Evolutionary conservation across 2,329 filamentous ascomycete species (phyloP).

Genomic region (Cercospora sojina): DNA sequence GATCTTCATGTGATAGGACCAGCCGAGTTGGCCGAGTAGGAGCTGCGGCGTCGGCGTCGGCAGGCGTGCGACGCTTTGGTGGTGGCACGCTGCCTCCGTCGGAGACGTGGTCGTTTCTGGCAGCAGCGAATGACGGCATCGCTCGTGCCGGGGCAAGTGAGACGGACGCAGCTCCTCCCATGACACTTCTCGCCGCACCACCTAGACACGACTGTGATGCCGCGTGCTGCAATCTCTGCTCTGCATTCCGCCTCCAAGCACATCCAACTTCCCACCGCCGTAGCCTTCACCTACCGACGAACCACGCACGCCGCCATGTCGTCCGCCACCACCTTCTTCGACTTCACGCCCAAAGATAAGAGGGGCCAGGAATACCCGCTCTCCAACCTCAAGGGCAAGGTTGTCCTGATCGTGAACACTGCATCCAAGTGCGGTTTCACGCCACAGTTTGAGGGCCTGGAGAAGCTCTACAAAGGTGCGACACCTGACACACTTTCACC

Average conservation of each 20-base stretch:
- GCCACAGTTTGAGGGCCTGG: slow-evolving; percentile 86
- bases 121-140: slow-evolving; percentile 4
- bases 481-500: too few species aligned
- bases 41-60: not conserved
- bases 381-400: slow-evolving; percentile 77
- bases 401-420: slow-evolving; percentile 94
- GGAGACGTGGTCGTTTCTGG: not conserved
- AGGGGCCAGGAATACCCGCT: slow-evolving; percentile 72
- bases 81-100: not conserved
- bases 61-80: not conserved
- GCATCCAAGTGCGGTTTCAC: slow-evolving; percentile 99
- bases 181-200: not conserved
- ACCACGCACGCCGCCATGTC: slow-evolving; percentile 53
- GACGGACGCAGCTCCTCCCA: not conserved
- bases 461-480: slow-evolving; percentile 75
- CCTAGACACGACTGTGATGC: not conserved
- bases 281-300: slow-evolving; percentile 8
- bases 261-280: slow-evolving; percentile 7
- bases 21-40: not conserved
- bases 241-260: not conserved
- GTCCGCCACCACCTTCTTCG: slow-evolving; percentile 71
- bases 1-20: not conserved
- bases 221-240: not conserved
- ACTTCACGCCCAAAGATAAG: slow-evolving; percentile 69
- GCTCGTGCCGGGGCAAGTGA: not conserved